A percentile compares a stretch with the other conserved stretches of the same genome.
Conservation (phyloP, 1,284 basidiomycete species). For the Xerocomus nothofagi region DNA sequence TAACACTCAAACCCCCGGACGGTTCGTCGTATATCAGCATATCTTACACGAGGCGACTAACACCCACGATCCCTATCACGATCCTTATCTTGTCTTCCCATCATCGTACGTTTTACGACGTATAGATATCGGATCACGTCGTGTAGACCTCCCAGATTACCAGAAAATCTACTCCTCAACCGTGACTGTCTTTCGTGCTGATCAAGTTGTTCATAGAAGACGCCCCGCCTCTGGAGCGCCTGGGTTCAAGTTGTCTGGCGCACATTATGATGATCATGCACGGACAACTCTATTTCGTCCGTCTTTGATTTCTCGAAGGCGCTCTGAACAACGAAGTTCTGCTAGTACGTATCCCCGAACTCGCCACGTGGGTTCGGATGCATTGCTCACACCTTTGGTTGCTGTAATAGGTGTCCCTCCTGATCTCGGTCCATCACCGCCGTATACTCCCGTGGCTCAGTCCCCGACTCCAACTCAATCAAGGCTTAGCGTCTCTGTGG, state of each 20-base stretch:
- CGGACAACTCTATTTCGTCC: background rate
- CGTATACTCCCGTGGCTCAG: constrained; percentile 28
- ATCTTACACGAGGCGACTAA: background rate
- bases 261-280: constrained; percentile 30
- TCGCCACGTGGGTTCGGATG: background rate
- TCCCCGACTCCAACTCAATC: background rate
- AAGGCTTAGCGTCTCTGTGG: constrained; percentile 1
- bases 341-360: constrained; percentile 2
- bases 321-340: background rate
- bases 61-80: background rate
- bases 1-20: constrained; percentile 61
- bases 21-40: constrained; percentile 50
- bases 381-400: background rate
- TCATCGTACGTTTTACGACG: constrained; percentile 7
- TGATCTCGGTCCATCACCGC: constrained; percentile 29
- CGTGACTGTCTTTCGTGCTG: constrained; percentile 75
- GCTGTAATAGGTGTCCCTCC: constrained; percentile 4
- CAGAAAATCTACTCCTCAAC: constrained; percentile 74
- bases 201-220: constrained; percentile 31
- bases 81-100: background rate
- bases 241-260: constrained; percentile 49
- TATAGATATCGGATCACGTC: constrained; percentile 74
- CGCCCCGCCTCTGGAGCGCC: constrained; percentile 83
- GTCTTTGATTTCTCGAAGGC: constrained; percentile 2
- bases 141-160: constrained; percentile 80